phyloP scores from a whole-genome alignment of 257 asterid species.

The Solanum stenotomum region DNA sequence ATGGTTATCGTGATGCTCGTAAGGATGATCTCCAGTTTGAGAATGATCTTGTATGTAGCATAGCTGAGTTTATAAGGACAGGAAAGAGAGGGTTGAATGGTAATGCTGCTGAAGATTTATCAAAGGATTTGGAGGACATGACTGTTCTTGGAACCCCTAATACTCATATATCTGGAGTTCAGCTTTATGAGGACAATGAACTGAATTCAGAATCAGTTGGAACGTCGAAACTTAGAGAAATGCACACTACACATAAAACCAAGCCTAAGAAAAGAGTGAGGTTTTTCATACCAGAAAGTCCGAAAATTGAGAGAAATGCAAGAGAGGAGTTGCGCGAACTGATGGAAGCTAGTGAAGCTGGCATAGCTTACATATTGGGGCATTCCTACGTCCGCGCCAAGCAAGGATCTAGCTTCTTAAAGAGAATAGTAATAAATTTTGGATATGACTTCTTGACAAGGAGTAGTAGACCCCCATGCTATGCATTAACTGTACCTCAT shows the following conservation, averaged over 20 bases:
- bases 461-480: conserved; percentile 57
- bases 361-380: conserved; percentile 1
- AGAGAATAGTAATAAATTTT: conserved; percentile 55
- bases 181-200: conserved; percentile 14
- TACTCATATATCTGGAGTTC: conserved; percentile 18
- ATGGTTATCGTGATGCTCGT: conserved; percentile 32
- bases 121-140: conserved; percentile 36
- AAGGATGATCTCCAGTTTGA: conserved; percentile 70
- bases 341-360: background rate
- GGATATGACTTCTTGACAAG: conserved; percentile 87
- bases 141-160: conserved; percentile 71
- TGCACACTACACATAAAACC: conserved; percentile 18
- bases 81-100: conserved; percentile 18
- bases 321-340: conserved; percentile 34
- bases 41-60: conserved; percentile 68
- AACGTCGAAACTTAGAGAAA: conserved; percentile 38
- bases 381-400: conserved; percentile 77
- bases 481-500: conserved; percentile 63
- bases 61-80: conserved; percentile 65
- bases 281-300: conserved; percentile 51
- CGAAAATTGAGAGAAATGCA: conserved; percentile 27
- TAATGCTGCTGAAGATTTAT: background rate
- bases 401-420: conserved; percentile 66
- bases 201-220: conserved; percentile 16
- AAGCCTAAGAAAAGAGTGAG: conserved; percentile 5